phyloP scores from a whole-genome alignment of 1,284 basidiomycete species.

The Pyrrhoderma lamaoense region DNA sequence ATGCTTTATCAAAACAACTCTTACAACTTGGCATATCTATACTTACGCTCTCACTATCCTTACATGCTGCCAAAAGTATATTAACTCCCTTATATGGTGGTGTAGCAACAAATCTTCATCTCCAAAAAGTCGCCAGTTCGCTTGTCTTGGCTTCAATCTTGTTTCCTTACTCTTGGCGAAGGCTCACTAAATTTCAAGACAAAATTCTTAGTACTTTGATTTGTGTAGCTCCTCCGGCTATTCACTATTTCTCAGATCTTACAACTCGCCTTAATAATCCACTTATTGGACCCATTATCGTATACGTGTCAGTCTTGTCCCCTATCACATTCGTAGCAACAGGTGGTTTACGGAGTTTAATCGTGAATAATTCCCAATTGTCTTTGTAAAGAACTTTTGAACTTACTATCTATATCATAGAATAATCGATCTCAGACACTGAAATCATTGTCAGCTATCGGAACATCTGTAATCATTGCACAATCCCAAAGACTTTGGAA shows the following conservation, averaged over 20 bases:
- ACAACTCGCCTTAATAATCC: slow-evolving; percentile 11
- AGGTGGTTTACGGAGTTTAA: not conserved
- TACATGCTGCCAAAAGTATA: no score
- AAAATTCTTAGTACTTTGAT: slow-evolving; percentile 2
- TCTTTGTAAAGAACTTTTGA: not conserved
- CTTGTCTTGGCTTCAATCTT: slow-evolving; percentile 4
- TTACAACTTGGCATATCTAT: no score
- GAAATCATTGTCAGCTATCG: slow-evolving; percentile 5
- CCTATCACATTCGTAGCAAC: slow-evolving; percentile 8
- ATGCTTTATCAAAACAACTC: no score
- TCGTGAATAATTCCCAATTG: slow-evolving; percentile 2
- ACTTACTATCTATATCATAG: not conserved
- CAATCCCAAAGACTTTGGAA: slow-evolving; percentile 9
- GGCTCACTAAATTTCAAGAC: not conserved
- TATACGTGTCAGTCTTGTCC: slow-evolving; percentile 7
- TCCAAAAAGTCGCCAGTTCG: slow-evolving; percentile 2
- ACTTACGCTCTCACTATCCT: no score
- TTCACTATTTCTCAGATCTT: slow-evolving; percentile 1
- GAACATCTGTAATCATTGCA: not conserved
- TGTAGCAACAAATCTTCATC: slow-evolving; percentile 15
- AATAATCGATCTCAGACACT: not conserved
- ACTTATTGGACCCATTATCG: slow-evolving; percentile 6
- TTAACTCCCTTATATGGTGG: slow-evolving; percentile 12
- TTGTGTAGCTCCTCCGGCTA: slow-evolving; percentile 4
- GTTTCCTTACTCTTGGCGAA: not conserved